Conservation (phyloP, 192 early-diverging fungal genomes). For the Mycoemilia scoparia region DNA sequence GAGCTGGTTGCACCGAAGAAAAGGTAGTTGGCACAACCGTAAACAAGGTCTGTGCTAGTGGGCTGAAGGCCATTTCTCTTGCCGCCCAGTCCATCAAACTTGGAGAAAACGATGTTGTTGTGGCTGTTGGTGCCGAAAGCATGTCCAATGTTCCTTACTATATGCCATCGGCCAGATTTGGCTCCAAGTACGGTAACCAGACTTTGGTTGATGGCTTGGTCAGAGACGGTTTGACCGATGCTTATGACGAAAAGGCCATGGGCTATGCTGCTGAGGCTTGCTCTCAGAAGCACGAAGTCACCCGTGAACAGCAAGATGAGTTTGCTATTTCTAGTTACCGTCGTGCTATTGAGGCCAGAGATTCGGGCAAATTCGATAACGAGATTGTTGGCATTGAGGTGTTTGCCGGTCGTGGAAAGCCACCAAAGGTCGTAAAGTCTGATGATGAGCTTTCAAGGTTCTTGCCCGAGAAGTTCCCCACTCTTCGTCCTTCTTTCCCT, state of each 20-base stretch:
- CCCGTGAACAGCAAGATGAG: conserved; percentile 66
- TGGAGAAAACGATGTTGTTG: conserved; percentile 49
- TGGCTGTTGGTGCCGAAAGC: conserved; percentile 62
- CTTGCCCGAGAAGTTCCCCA: conserved; percentile 71
- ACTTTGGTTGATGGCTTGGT: conserved; percentile 57
- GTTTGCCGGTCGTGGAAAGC: conserved; percentile 45
- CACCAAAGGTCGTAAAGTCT: conserved; percentile 31
- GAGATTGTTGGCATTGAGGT: conserved; percentile 60
- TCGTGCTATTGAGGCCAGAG: conserved; percentile 50
- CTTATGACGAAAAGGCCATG: conserved; percentile 54
- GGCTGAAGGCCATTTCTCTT: conserved; percentile 60
- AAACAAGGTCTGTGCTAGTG: conserved; percentile 72
- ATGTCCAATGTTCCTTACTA: conserved; percentile 76
- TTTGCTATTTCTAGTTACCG: conserved; percentile 58
- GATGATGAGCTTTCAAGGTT: conserved; percentile 54
- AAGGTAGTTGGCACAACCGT: conserved; percentile 52
- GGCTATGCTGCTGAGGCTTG: conserved; percentile 66
- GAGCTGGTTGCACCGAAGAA: conserved; percentile 41
- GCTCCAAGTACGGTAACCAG: conserved; percentile 54
- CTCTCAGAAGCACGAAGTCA: conserved; percentile 55
- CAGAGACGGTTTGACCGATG: conserved; percentile 59
- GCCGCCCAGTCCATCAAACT: conserved; percentile 57
- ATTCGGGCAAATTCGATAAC: conserved; percentile 35
- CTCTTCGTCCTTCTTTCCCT: conserved; percentile 75
- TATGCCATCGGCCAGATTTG: conserved; percentile 56